These are phyloP conservation scores for Moniliophthora roreri DNA, from an alignment of 1,284 basidiomycete species.

Conservation along the genomic window DNA sequence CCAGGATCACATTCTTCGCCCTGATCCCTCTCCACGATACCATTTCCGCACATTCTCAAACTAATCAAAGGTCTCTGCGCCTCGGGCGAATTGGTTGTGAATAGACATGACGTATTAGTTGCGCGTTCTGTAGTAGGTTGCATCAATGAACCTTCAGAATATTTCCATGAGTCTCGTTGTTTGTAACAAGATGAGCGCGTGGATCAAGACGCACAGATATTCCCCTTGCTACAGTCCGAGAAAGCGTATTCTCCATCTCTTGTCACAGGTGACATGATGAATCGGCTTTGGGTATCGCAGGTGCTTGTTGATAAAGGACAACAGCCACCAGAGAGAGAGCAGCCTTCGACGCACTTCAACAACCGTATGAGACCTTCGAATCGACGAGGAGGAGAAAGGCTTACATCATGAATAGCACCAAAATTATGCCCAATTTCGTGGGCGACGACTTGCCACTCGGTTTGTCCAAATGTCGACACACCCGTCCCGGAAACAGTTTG, in stretches of 20 bases:
- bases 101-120: conserved; percentile 58
- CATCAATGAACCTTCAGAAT: conserved; percentile 58
- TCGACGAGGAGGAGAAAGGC: conserved; percentile 20
- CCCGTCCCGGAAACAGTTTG: conserved; percentile 78
- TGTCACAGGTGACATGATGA: conserved; percentile 84
- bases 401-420: conserved; percentile 81
- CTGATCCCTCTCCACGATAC: conserved; percentile 57
- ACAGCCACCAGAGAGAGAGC: conserved; percentile 57
- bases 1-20: conserved; percentile 71
- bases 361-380: background rate
- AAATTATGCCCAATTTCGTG: conserved; percentile 94
- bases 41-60: conserved; percentile 78
- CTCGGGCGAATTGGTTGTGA: conserved; percentile 44
- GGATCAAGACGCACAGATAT: conserved; percentile 65
- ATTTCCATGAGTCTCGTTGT: background rate
- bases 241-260: conserved; percentile 66
- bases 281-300: conserved; percentile 70
- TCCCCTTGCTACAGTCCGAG: conserved; percentile 82
- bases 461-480: conserved; percentile 73
- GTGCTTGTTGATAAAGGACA: conserved; percentile 66
- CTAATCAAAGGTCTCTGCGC: conserved; percentile 46
- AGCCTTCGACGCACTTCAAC: conserved; percentile 56
- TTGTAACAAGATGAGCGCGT: background rate
- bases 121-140: conserved; percentile 35
- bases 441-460: conserved; percentile 82